These are phyloP conservation scores for Komagataella ulmi DNA, from an alignment of 805 yeast genomes.

Conservation along the genomic window DNA sequence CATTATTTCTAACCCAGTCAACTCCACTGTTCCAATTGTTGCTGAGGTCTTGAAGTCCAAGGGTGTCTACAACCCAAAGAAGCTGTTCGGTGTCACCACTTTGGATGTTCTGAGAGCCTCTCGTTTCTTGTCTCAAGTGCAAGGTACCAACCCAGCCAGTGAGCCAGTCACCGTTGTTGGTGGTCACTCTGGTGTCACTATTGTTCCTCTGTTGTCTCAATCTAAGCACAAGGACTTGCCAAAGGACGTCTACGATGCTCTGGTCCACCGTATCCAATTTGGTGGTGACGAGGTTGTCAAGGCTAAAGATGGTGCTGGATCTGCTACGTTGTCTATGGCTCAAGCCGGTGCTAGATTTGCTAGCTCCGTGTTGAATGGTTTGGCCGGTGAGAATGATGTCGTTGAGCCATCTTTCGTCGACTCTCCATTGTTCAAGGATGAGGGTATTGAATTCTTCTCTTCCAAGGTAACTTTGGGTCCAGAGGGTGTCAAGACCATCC, in stretches of 20 bases:
- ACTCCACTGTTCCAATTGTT: slow-evolving; percentile 94
- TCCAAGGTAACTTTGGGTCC: slow-evolving; percentile 89
- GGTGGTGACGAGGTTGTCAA: slow-evolving; percentile 87
- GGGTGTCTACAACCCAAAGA: slow-evolving; percentile 85
- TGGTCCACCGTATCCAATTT: slow-evolving; percentile 83
- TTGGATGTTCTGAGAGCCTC: slow-evolving; percentile 85
- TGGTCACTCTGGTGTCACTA: slow-evolving; percentile 96
- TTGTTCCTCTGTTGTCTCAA: slow-evolving; percentile 86
- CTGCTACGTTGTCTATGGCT: slow-evolving; percentile 81
- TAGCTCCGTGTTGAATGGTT: slow-evolving; percentile 47
- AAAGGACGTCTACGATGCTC: slow-evolving; percentile 49
- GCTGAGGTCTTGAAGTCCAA: slow-evolving; percentile 80
- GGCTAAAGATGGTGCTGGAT: slow-evolving; percentile 76
- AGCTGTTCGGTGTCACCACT: slow-evolving; percentile 92
- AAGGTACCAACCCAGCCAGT: slow-evolving; percentile 59
- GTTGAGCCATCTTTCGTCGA: slow-evolving; percentile 49
- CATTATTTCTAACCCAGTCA: slow-evolving; percentile 90
- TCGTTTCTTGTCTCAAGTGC: slow-evolving; percentile 61
- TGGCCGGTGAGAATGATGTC: slow-evolving; percentile 27
- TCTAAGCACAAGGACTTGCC: slow-evolving; percentile 53
- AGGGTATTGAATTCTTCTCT: slow-evolving; percentile 95
- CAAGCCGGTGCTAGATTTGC: slow-evolving; percentile 74
- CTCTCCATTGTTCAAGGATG: slow-evolving; percentile 68
- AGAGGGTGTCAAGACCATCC: slow-evolving; percentile 76
- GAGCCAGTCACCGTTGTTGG: slow-evolving; percentile 86